Evolutionary conservation across 208 protist genomes (phyloP).

Genomic region (Leishmania mexicana): DNA sequence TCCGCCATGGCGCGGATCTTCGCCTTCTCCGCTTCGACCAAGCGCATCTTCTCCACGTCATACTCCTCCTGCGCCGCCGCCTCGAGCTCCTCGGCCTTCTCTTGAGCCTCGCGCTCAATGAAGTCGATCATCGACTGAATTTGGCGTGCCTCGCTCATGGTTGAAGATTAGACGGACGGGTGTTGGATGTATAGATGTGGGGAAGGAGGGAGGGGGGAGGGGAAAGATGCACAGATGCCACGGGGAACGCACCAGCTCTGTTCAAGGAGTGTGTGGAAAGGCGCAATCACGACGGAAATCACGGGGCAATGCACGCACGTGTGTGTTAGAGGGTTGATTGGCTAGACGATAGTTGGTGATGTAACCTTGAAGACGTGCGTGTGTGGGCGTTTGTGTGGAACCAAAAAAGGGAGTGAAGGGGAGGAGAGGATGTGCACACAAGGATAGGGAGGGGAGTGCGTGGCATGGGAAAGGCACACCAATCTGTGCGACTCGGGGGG

Average conservation of each 20-base stretch:
- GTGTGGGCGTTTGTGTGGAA: neutral
- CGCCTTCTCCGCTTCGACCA: conserved; percentile 84
- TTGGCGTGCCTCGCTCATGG: conserved; percentile 87
- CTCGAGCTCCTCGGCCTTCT: conserved; percentile 90
- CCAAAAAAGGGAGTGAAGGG: conserved; percentile 9
- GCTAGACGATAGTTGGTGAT: neutral
- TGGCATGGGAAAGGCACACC: neutral
- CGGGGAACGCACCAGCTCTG: neutral
- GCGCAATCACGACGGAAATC: neutral
- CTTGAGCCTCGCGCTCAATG: conserved; percentile 92
- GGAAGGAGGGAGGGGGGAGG: neutral
- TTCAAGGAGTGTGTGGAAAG: neutral
- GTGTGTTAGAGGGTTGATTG: neutral
- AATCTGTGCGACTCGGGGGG: neutral
- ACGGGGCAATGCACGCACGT: neutral
- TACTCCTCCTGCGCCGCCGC: conserved; percentile 91
- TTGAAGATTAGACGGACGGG: conserved; percentile 18
- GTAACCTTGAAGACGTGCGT: neutral
- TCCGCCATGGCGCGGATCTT: conserved; percentile 80
- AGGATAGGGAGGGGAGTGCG: neutral
- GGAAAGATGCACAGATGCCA: neutral
- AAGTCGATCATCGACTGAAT: conserved; percentile 95
- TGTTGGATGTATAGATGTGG: neutral
- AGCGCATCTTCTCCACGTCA: conserved; percentile 90
- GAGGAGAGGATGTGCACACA: neutral